Percentiles rank a stretch among this genome's conserved stretches.
Conservation (phyloP, 352 stramenopile species). For the Phytophthora pini region DNA sequence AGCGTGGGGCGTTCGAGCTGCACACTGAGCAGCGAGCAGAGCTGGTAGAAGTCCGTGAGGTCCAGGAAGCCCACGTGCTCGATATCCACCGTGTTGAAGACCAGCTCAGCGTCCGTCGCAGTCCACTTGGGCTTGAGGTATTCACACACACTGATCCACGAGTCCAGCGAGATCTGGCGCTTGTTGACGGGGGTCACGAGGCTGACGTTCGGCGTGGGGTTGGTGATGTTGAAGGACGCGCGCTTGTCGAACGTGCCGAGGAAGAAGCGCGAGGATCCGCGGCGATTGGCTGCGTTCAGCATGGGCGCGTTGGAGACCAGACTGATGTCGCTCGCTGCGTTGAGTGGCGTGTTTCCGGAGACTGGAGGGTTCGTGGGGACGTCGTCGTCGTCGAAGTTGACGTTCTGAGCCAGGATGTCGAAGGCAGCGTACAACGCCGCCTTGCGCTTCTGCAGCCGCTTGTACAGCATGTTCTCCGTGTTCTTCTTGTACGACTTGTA, state of each 20-base stretch:
- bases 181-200: constrained; percentile 56
- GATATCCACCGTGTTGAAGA: constrained; percentile 84
- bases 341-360: constrained; percentile 16
- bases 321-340: constrained; percentile 31
- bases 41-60: constrained; percentile 77
- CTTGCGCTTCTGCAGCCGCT: constrained; percentile 86
- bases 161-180: constrained; percentile 68
- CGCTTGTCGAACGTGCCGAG: constrained; percentile 43
- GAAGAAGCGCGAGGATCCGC: constrained; percentile 78
- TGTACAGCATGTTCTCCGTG: constrained; percentile 87
- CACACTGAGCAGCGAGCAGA: constrained; percentile 79
- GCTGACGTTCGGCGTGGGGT: constrained; percentile 25
- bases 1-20: constrained; percentile 63
- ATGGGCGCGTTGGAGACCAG: constrained; percentile 36
- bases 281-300: constrained; percentile 46
- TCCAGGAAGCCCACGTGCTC: constrained; percentile 69
- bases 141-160: constrained; percentile 76
- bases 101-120: constrained; percentile 67
- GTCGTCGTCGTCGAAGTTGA: constrained; percentile 54
- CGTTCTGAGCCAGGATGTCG: constrained; percentile 70
- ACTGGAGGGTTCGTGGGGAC: constrained; percentile 11
- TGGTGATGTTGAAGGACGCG: constrained; percentile 50
- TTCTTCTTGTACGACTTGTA: constrained; percentile 89
- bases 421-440: constrained; percentile 79
- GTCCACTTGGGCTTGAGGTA: constrained; percentile 83